A percentile compares a stretch with the other conserved stretches of the same genome.
These are phyloP conservation scores for Saccharomyces paradoxus DNA, from an alignment of 805 yeast genomes.

Conservation along the genomic window DNA sequence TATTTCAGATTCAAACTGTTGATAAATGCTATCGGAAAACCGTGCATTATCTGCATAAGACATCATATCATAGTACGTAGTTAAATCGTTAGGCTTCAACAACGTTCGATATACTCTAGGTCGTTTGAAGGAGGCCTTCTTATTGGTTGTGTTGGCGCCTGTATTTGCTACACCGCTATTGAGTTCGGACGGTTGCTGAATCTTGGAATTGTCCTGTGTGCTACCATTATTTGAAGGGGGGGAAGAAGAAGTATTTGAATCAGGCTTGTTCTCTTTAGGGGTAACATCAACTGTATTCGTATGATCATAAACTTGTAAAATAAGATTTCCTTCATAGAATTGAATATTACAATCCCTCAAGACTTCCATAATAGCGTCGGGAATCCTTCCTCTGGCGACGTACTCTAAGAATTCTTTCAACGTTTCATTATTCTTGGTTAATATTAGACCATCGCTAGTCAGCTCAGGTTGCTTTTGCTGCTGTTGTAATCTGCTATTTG, in stretches of 20 bases:
- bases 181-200: background rate
- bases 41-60: slow-evolving; percentile 75
- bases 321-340: slow-evolving; percentile 84
- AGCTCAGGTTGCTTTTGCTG: slow-evolving; percentile 31
- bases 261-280: slow-evolving; percentile 9
- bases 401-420: slow-evolving; percentile 72
- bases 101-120: slow-evolving; percentile 74
- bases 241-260: background rate
- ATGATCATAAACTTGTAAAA: slow-evolving; percentile 82
- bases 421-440: slow-evolving; percentile 62
- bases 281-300: slow-evolving; percentile 38
- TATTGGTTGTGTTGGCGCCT: slow-evolving; percentile 1
- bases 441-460: slow-evolving; percentile 63
- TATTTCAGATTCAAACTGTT: slow-evolving; percentile 83
- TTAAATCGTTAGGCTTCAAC: slow-evolving; percentile 69
- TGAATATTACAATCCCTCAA: slow-evolving; percentile 77
- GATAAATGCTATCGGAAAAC: slow-evolving; percentile 70
- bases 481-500: slow-evolving; percentile 28
- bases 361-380: slow-evolving; percentile 83
- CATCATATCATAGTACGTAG: slow-evolving; percentile 77
- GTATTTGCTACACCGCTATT: background rate
- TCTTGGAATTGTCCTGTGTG: slow-evolving; percentile 8
- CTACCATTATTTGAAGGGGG: slow-evolving; percentile 6
- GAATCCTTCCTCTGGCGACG: slow-evolving; percentile 75
- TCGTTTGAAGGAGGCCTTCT: slow-evolving; percentile 29